A percentile compares a stretch with the other conserved stretches of the same genome.
Evolutionary conservation across 108 stramenopile genomes (phyloP).

Genomic region (Mediolabrus comicus): DNA sequence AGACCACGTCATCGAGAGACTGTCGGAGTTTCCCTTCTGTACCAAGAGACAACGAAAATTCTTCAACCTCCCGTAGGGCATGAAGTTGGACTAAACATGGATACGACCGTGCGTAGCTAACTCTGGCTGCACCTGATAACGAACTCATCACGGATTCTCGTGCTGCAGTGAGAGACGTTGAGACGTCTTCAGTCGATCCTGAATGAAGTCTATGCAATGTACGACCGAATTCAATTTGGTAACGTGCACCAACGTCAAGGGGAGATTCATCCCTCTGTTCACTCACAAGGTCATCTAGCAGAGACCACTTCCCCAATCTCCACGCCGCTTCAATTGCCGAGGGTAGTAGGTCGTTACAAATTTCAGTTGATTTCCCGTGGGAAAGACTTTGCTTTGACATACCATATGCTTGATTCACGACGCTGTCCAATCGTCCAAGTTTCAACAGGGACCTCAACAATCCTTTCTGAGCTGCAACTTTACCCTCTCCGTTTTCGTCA

Average conservation of each 20-base stretch:
- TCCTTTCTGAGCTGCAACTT: slow-evolving; percentile 48
- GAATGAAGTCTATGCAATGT: slow-evolving; percentile 59
- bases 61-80: slow-evolving; percentile 77
- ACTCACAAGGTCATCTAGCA: slow-evolving; percentile 40
- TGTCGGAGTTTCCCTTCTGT: slow-evolving; percentile 6
- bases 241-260: slow-evolving; percentile 28
- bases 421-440: slow-evolving; percentile 83
- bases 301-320: slow-evolving; percentile 82
- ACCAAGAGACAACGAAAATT: slow-evolving; percentile 26
- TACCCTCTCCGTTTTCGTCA: slow-evolving; percentile 13
- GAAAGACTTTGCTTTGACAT: slow-evolving; percentile 19
- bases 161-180: slow-evolving; percentile 42
- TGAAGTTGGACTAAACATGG: slow-evolving; percentile 66
- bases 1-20: slow-evolving; percentile 37
- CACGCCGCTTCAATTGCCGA: slow-evolving; percentile 86
- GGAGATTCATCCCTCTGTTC: background rate
- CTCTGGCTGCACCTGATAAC: slow-evolving; percentile 66
- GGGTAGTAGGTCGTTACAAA: slow-evolving; percentile 27
- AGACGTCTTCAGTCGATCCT: slow-evolving; percentile 24
- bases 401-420: slow-evolving; percentile 73
- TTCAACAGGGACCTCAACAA: slow-evolving; percentile 70
- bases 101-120: slow-evolving; percentile 78
- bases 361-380: background rate
- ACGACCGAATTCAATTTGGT: slow-evolving; percentile 62
- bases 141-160: slow-evolving; percentile 60